phyloP scores from a whole-genome alignment of 2,329 filamentous ascomycete genomes.

The Boeremia lycopersici region DNA sequence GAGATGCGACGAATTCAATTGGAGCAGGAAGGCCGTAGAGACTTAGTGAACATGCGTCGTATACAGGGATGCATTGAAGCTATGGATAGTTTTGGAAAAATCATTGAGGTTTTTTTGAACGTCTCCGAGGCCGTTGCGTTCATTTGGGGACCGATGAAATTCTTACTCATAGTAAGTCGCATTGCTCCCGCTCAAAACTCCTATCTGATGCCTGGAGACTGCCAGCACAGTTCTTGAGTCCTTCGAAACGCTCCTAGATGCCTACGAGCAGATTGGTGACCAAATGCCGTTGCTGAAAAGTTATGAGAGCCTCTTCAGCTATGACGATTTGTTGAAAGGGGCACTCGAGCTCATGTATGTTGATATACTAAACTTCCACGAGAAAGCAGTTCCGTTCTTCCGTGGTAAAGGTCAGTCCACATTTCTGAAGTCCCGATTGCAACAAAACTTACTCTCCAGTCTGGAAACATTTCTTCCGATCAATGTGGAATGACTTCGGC shows the following conservation, averaged over 20 bases:
- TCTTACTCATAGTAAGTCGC: constrained; percentile 37
- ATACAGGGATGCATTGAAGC: constrained; percentile 36
- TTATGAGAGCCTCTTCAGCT: constrained; percentile 40
- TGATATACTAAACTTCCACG: constrained; percentile 51
- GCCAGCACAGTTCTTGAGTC: constrained; percentile 40
- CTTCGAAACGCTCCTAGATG: constrained; percentile 48
- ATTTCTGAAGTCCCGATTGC: too few species aligned
- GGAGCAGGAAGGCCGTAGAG: constrained; percentile 13
- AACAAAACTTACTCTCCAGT: constrained; percentile 14
- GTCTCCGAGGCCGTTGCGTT: constrained; percentile 40
- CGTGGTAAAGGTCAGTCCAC: constrained; percentile 19
- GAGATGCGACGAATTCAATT: neutral
- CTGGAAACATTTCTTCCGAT: constrained; percentile 29
- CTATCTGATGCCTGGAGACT: constrained; percentile 19
- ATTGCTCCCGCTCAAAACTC: neutral
- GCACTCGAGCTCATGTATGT: constrained; percentile 46
- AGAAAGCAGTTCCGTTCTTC: constrained; percentile 39
- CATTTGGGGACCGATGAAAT: constrained; percentile 47
- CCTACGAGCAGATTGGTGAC: constrained; percentile 50
- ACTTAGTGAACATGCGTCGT: constrained; percentile 24
- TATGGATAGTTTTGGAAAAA: constrained; percentile 47
- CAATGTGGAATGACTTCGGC: constrained; percentile 37
- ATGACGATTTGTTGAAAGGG: constrained; percentile 36
- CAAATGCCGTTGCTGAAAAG: constrained; percentile 44
- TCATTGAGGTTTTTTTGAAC: constrained; percentile 47